Conservation (phyloP, 2,329 filamentous ascomycete species). For the Penicillium psychrosexuale region DNA sequence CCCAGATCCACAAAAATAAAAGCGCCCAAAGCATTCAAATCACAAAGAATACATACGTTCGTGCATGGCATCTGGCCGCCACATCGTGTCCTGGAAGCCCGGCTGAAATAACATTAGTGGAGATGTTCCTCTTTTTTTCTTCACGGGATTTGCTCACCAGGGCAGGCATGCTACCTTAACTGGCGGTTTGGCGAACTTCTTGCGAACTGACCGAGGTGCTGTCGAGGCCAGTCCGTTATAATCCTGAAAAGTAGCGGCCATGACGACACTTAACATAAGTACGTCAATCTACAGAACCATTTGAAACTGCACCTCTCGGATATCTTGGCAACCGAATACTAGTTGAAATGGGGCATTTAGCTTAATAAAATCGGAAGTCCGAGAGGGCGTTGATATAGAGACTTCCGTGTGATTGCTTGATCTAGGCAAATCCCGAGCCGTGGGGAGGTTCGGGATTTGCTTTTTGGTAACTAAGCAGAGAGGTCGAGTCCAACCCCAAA, state of each 20-base stretch:
- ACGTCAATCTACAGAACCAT: not conserved
- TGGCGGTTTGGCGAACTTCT: constrained; percentile 46
- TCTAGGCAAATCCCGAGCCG: constrained; percentile 36
- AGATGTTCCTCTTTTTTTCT: not conserved
- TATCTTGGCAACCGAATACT: not conserved
- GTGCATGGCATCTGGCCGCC: constrained; percentile 45
- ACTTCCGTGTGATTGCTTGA: constrained; percentile 30
- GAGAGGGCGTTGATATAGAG: constrained; percentile 32
- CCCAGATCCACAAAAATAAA: not conserved
- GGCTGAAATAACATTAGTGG: constrained; percentile 27
- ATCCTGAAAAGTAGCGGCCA: constrained; percentile 20
- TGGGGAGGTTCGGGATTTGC: constrained; percentile 34
- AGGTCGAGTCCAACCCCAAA: not conserved
- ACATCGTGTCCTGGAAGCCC: constrained; percentile 44
- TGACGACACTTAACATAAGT: constrained; percentile 12
- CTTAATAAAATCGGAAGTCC: not conserved
- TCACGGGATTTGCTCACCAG: constrained; percentile 33
- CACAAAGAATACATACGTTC: constrained; percentile 35
- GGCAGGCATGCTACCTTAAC: constrained; percentile 46
- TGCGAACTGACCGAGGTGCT: constrained; percentile 34
- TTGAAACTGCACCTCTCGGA: not conserved
- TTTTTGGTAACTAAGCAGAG: constrained; percentile 10
- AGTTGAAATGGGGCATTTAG: constrained; percentile 5
- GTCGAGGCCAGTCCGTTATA: constrained; percentile 24
- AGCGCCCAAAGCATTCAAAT: not conserved